These are phyloP conservation scores for Colletotrichum sp. DNA, from an alignment of 2,329 filamentous ascomycete genomes.

Conservation along the genomic window DNA sequence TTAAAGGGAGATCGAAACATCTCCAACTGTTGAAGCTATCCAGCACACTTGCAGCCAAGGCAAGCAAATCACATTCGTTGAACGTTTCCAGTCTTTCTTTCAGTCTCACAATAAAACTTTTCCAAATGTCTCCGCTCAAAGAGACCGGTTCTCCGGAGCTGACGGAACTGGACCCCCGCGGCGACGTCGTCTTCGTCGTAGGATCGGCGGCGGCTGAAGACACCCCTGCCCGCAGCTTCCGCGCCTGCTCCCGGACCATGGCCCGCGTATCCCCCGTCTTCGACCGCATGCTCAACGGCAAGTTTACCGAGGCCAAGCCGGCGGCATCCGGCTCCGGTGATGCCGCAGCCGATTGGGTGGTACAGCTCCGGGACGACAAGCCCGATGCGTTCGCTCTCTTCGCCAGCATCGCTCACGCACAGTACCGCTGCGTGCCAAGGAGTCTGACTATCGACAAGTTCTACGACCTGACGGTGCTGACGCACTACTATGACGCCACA, in stretches of 20 bases:
- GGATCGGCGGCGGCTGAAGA: neutral
- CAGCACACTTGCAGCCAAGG: neutral
- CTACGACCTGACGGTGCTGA: conserved; percentile 31
- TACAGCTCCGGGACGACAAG: conserved; percentile 34
- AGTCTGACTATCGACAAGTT: conserved; percentile 26
- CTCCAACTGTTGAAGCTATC: neutral
- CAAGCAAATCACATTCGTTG: neutral
- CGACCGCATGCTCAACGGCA: conserved; percentile 31
- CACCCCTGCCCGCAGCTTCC: conserved; percentile 21
- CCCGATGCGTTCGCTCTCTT: conserved; percentile 30
- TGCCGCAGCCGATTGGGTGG: conserved; percentile 24
- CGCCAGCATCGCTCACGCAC: conserved; percentile 35
- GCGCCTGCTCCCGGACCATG: conserved; percentile 30
- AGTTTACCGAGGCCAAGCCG: conserved; percentile 28
- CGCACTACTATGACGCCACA: conserved; percentile 35
- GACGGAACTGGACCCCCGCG: neutral
- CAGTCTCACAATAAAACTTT: neutral
- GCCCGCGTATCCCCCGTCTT: conserved; percentile 32
- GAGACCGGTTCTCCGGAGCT: neutral
- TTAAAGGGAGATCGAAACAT: neutral
- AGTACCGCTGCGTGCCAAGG: conserved; percentile 28
- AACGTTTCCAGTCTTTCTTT: neutral
- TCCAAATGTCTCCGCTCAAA: neutral
- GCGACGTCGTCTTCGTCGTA: conserved; percentile 9
- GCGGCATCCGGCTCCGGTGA: neutral